Evolutionary conservation across 345 rosid genomes (phyloP), one percentile per base, ranked within the genome.

Genomic region (Heritiera fomes): DNA sequence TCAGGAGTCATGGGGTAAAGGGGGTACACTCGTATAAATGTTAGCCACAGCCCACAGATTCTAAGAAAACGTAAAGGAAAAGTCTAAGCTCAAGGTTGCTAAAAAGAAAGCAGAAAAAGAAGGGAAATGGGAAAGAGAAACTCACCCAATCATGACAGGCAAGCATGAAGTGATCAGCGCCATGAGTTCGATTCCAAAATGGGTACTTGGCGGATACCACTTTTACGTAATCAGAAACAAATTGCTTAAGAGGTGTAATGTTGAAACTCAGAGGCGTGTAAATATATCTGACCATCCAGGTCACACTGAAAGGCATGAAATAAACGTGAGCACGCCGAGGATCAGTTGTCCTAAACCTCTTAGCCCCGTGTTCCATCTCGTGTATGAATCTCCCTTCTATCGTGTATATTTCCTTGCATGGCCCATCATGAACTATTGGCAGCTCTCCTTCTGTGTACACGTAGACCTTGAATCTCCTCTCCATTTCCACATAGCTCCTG

Each of bases 111-210:
- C 12, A 10, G 13, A 40, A 47, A 18, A 72, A 34, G 15, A 62
- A 28, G 17, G 23, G n/a, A 43, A 77, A 47, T 0, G 30, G 5
- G 34, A 58, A 63, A 12, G 28, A 15, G 49, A 63, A 67, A 84
- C 85, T 81, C 59, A 93, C 98, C 98, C 96, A 93, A 82, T 91
- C 98, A 70, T 93, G 98, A 69, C 98, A 91, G 14, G 96, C 90
- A 80, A 93, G 93, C 98, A 91, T 91, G 91, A 93, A 91, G 80
- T 93, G 96, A 80, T 91, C 96, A 73, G 98, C 95, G 4, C 96
- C 96, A 71, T 68, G 83, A 60, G 92, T 89, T 69, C 87, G 84
- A 78, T 93, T 93, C 98, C 98, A 93, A 56, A 87, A 93, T 40
- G 94, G 94, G 75, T 91, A 80, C 78, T 89, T 92, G 70, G 82